Conservation (phyloP, 2,329 filamentous ascomycete species). For the Trichoderma koningii region DNA sequence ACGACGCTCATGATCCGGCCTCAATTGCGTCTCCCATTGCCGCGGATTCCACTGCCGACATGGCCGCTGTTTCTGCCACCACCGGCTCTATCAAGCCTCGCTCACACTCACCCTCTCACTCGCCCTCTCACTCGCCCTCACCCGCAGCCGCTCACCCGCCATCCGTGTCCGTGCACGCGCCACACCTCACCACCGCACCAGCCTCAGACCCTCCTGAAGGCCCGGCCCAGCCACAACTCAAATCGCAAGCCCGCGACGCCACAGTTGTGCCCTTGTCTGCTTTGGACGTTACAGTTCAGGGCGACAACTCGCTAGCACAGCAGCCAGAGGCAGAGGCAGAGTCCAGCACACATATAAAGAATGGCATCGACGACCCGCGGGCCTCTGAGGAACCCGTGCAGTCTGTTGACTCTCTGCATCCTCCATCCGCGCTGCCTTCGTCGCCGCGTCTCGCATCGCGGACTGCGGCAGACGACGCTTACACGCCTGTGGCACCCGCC, state of each 20-base stretch:
- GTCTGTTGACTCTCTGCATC: no score
- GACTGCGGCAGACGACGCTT: not conserved
- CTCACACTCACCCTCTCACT: not conserved
- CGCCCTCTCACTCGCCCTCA: not conserved
- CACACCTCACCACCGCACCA: slow-evolving; percentile 14
- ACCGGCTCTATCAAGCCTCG: not conserved
- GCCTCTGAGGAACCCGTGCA: no score
- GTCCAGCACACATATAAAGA: no score
- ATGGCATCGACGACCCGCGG: no score
- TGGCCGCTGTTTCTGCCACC: not conserved
- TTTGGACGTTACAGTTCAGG: no score
- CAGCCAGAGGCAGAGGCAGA: no score
- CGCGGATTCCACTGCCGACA: not conserved
- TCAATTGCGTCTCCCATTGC: not conserved
- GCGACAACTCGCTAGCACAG: no score
- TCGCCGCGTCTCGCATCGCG: no score
- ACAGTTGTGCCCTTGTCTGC: not conserved
- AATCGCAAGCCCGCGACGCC: slow-evolving; percentile 17
- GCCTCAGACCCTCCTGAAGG: slow-evolving; percentile 1
- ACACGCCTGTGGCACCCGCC: slow-evolving; percentile 8
- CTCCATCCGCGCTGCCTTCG: no score
- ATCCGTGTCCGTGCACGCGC: not conserved
- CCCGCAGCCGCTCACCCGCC: not conserved
- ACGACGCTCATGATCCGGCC: not conserved
- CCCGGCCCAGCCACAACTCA: slow-evolving; percentile 17